Evolutionary conservation across 768 basidiomycete species (phyloP).

Genomic region (Sporobolomyces pararoseus): DNA sequence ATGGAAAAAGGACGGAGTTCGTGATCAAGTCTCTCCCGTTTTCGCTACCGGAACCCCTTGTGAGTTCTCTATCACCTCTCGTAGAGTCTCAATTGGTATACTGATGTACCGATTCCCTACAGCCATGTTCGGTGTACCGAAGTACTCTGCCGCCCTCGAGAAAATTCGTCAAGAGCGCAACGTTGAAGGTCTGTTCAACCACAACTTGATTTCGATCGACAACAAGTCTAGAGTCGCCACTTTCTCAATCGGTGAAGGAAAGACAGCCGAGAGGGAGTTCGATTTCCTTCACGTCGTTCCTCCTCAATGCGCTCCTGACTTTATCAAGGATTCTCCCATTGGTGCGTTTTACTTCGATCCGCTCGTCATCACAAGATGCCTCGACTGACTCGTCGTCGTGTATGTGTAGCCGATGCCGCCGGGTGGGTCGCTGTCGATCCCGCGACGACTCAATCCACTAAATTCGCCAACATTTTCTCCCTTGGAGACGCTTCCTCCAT

Average conservation of each 20-base stretch:
- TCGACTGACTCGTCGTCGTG: background rate
- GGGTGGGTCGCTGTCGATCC: constrained; percentile 89
- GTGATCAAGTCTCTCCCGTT: constrained; percentile 32
- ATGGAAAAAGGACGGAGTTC: constrained; percentile 46
- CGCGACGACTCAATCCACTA: constrained; percentile 74
- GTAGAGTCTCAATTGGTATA: background rate
- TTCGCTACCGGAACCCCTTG: constrained; percentile 43
- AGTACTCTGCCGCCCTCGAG: constrained; percentile 85
- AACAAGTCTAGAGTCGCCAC: constrained; percentile 68
- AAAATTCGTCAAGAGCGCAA: constrained; percentile 70
- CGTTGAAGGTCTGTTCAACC: constrained; percentile 73
- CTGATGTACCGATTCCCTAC: constrained; percentile 47
- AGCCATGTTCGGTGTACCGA: constrained; percentile 93
- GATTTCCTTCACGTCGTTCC: constrained; percentile 41
- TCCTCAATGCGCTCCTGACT: constrained; percentile 33
- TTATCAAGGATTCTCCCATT: constrained; percentile 48
- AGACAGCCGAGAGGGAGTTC: constrained; percentile 55
- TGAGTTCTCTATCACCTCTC: background rate
- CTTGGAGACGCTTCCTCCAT: constrained; percentile 88
- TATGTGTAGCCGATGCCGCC: constrained; percentile 58
- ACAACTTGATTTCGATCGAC: constrained; percentile 76
- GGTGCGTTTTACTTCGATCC: constrained; percentile 4
- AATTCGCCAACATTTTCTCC: constrained; percentile 79
- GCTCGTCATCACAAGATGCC: background rate
- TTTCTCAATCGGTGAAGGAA: constrained; percentile 74